These are phyloP conservation scores for Auricularia cornea DNA, from an alignment of 768 basidiomycete species.

Conservation along the genomic window DNA sequence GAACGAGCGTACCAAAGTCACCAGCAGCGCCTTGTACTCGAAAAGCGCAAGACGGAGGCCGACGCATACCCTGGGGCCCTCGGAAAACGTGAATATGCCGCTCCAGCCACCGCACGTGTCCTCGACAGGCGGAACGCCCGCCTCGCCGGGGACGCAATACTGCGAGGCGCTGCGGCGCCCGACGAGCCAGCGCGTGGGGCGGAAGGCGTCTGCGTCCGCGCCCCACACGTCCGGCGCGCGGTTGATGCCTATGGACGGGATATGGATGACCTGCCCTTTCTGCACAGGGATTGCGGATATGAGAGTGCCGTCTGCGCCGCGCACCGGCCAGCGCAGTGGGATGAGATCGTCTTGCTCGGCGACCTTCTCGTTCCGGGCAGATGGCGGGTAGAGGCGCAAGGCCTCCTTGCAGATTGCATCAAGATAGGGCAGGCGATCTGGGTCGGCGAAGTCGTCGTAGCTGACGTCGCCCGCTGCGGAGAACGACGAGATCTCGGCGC, in stretches of 20 bases:
- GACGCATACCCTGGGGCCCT: constrained; percentile 35
- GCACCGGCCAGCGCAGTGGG: constrained; percentile 30
- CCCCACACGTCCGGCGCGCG: constrained; percentile 30
- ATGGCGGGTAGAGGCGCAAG: constrained; percentile 33
- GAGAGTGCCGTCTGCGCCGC: constrained; percentile 19
- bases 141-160: constrained; percentile 13
- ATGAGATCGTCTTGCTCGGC: constrained; percentile 34
- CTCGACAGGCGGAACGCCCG: constrained; percentile 19
- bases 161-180: background rate
- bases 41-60: constrained; percentile 33
- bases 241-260: constrained; percentile 28
- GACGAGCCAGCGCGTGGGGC: constrained; percentile 33
- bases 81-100: constrained; percentile 31
- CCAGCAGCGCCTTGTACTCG: constrained; percentile 34
- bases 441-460: constrained; percentile 28
- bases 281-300: constrained; percentile 22
- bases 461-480: constrained; percentile 20
- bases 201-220: constrained; percentile 25
- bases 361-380: constrained; percentile 33
- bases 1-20: constrained; percentile 28
- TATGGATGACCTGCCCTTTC: constrained; percentile 29
- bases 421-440: constrained; percentile 26
- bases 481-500: constrained; percentile 28
- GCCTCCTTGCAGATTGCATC: constrained; percentile 37
- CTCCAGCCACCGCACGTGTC: constrained; percentile 27